These are phyloP conservation scores for Neofusicoccum sp. DNA, from an alignment of 2,329 filamentous ascomycete genomes.

Conservation along the genomic window DNA sequence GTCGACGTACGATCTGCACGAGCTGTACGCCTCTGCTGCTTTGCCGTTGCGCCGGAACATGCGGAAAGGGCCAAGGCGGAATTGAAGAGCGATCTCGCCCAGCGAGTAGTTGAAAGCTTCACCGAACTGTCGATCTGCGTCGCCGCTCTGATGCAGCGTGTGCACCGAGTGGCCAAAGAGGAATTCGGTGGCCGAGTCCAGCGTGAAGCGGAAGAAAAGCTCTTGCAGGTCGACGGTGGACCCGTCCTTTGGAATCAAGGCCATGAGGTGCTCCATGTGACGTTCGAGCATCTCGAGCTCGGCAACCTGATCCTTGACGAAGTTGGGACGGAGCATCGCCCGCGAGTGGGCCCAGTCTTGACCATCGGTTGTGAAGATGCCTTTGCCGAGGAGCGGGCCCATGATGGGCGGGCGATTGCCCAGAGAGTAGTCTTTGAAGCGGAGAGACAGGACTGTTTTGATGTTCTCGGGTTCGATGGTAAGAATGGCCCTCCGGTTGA, in stretches of 20 bases:
- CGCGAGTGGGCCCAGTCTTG: conserved; percentile 43
- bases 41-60: background rate
- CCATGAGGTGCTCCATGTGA: conserved; percentile 61
- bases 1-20: conserved; percentile 46
- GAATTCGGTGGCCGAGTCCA: conserved; percentile 53
- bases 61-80: background rate
- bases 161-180: conserved; percentile 48
- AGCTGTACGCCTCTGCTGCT: background rate
- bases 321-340: conserved; percentile 55
- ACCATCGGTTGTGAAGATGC: conserved; percentile 38
- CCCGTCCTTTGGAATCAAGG: conserved; percentile 57
- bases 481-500: no score
- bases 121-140: background rate
- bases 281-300: conserved; percentile 61
- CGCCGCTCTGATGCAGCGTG: background rate
- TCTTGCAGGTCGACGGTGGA: conserved; percentile 41
- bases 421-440: conserved; percentile 49
- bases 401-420: conserved; percentile 4
- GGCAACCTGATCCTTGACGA: conserved; percentile 54
- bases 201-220: conserved; percentile 52
- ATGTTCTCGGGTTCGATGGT: conserved; percentile 53
- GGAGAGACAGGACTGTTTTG: conserved; percentile 48
- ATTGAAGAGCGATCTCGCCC: background rate
- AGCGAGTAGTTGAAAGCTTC: background rate
- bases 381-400: conserved; percentile 23